Evolutionary conservation across 352 stramenopile genomes (phyloP).

Genomic region (Globisporangium emineosum): DNA sequence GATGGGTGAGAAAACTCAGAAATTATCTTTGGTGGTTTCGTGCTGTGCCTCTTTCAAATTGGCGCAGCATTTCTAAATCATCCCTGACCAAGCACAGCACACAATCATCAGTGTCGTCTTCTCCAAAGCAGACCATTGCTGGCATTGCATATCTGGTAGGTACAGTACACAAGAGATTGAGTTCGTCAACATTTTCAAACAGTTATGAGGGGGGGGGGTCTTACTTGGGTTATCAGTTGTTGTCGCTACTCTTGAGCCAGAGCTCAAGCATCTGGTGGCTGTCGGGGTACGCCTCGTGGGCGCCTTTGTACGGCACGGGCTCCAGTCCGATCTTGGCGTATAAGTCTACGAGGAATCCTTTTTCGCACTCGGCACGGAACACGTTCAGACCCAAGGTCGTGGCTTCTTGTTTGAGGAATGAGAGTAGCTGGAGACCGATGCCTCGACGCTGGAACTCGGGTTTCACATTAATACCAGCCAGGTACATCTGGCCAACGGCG

Average conservation of each 20-base stretch:
- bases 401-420: slow-evolving; percentile 20
- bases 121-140: too few species aligned
- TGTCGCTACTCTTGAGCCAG: slow-evolving; percentile 17
- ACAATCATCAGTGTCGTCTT: too few species aligned
- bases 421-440: slow-evolving; percentile 18
- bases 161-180: too few species aligned
- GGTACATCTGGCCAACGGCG: slow-evolving; percentile 25
- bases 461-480: slow-evolving; percentile 21
- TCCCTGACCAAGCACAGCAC: too few species aligned
- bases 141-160: too few species aligned
- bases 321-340: slow-evolving; percentile 22
- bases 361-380: slow-evolving; percentile 30
- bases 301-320: slow-evolving; percentile 30
- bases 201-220: too few species aligned
- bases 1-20: too few species aligned
- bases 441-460: slow-evolving; percentile 23
- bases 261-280: slow-evolving; percentile 42
- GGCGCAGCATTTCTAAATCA: too few species aligned
- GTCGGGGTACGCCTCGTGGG: slow-evolving; percentile 26
- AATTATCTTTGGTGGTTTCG: too few species aligned
- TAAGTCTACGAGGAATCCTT: slow-evolving; percentile 26
- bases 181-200: too few species aligned
- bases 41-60: too few species aligned
- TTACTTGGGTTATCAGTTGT: background rate
- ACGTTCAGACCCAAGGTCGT: slow-evolving; percentile 14